Evolutionary conservation across 1,139 yeast genomes (phyloP), one percentile per base, ranked within the genome.

Genomic region (Scheffersomyces parashehatae): DNA sequence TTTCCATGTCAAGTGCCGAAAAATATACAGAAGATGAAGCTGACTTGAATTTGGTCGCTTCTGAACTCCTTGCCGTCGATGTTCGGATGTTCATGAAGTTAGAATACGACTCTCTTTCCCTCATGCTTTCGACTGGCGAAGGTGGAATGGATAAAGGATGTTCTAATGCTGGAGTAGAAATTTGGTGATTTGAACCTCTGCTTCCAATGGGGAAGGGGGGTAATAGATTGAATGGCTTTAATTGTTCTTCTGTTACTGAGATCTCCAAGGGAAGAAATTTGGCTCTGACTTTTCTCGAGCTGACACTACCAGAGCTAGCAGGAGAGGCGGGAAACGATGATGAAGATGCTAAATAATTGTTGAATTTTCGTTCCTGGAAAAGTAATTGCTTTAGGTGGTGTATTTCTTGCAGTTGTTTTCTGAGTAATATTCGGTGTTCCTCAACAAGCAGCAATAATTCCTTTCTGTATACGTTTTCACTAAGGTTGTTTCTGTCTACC

Each of bases 361-460:
- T 57, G n/a, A 52, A 37, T 13, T 51, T 49, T 31, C 60, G 53
- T 47, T 66, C 70, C 38, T 62, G 56, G 13, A 47, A 41, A 35
- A 67, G 53, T 31, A 67, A 55, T 6, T 51, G 41, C 38, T 57
- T 63, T 35, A 68, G 53, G 37, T 60, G 58, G 7, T 52, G 42
- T 16, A 67, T 67, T 43, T 67, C 70, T 8, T 56, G 54, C 48
- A 64, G 61, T 44, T 68, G 70, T 43, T 58, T 62, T 29, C 49
- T 50, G 12, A 64, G 53, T 49, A 62, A 55, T 5, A 52, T 47
- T 13, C 57, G 52, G 43, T 65, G 70, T 9, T 58, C 58, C 36
- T 64, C 58, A 20, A 64, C 55, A 29, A 67, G 50, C 16, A 58
- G 42, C 41, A 58, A 44, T 60, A 67, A 58, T 48, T 67, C 73